Percentiles rank a stretch among this genome's conserved stretches.
These are phyloP conservation scores for Phytophthora nicotianae DNA, from an alignment of 352 stramenopile species.

Conservation along the genomic window DNA sequence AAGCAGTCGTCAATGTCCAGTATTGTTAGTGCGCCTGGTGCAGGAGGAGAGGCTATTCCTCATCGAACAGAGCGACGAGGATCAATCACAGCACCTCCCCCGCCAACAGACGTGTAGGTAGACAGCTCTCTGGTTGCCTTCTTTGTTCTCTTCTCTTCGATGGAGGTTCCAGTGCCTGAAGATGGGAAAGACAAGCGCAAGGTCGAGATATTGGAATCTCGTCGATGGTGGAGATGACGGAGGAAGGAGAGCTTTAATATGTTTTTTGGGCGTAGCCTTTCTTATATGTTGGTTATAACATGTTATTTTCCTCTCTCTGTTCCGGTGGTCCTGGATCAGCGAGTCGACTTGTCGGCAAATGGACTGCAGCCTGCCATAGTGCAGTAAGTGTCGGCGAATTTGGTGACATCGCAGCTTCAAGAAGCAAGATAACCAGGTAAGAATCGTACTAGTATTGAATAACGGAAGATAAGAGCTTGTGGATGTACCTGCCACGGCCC, in stretches of 20 bases:
- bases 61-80: constrained; percentile 55
- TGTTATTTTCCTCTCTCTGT: constrained; percentile 6
- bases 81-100: constrained; percentile 41
- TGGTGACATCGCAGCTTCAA: constrained; percentile 79
- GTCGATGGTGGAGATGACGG: constrained; percentile 28
- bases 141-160: constrained; percentile 20
- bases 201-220: constrained; percentile 16
- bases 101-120: constrained; percentile 38
- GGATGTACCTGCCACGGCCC: constrained; percentile 65
- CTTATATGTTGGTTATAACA: constrained; percentile 27
- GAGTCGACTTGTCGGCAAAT: constrained; percentile 85
- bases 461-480: constrained; percentile 11
- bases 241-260: constrained; percentile 40
- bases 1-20: constrained; percentile 58
- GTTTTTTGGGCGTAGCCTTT: constrained; percentile 35
- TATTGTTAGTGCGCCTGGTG: constrained; percentile 34
- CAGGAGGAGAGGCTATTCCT: constrained; percentile 30
- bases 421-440: constrained; percentile 14
- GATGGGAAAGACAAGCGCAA: constrained; percentile 23
- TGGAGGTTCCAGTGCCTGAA: constrained; percentile 19
- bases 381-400: constrained; percentile 85
- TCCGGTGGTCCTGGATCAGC: constrained; percentile 37
- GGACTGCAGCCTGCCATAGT: constrained; percentile 87
- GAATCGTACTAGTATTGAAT: constrained; percentile 3
- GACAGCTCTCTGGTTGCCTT: constrained; percentile 25